Evolutionary conservation across 2,329 filamentous ascomycete species (phyloP), one percentile per base, ranked within the genome.

Genomic region (Cladosporium sp.): DNA sequence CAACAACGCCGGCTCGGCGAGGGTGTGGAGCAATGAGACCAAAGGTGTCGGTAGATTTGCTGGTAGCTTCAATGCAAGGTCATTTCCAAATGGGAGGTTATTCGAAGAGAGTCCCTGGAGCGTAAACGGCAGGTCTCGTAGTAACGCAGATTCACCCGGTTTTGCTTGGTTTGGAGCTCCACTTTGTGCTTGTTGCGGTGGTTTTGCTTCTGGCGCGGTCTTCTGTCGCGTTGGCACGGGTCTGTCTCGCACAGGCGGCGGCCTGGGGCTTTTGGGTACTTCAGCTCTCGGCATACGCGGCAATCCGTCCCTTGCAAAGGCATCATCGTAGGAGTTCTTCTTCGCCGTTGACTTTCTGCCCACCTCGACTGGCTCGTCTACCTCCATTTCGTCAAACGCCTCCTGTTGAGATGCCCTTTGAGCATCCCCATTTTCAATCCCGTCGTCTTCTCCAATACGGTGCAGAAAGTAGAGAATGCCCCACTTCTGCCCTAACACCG

Each of bases 401-500:
- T 43, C 31, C 18, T 41, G 48, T 31, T 32, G 13, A 9, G 28
- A 9, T 4, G 22, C 13, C 37, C 48, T 43, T 3, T 16, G 32
- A 2, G 22, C 46, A 2, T 45, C 48, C 7, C 48, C 35, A 9
- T 54, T 41, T 1, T 54, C 55, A 33, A 52, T 43, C 16, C 16
- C 50, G 9, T 43, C 49, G 9, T 49, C 55, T 35, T 51, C 45
- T 33, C 40, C 84, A 44, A 96, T 80, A 62, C 89, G 84, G 68
- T 93, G 87, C 40, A 98, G 80, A 40, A 98, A 83, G 68, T 95
- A 95, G 16, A 98, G 77, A 59, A 98, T 96, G 3, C 87, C 89
- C 90, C 91, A 97, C 79, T 98, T 98, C 70, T 95, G 87, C 63
- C 88, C 87, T 42, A 98, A 78, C 5, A 97, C 91, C 0, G 91